Conservation (phyloP, 1,139 yeast genomes). For the Saccharomyces hybrid region DNA sequence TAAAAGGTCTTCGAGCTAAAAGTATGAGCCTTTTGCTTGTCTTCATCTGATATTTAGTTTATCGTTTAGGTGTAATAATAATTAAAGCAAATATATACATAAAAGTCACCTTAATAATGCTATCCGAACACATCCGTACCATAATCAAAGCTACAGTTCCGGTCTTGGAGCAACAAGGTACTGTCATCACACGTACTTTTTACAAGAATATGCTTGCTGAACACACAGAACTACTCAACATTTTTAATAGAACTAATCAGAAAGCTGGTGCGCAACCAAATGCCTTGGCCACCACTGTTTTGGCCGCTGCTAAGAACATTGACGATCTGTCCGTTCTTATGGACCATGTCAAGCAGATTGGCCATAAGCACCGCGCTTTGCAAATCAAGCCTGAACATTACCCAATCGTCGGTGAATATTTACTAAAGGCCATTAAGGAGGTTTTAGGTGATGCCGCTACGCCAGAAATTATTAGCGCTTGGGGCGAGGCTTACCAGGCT, state of each 20-base stretch:
- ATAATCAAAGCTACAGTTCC: slow-evolving; percentile 54
- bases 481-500: slow-evolving; percentile 59
- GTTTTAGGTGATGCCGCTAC: slow-evolving; percentile 54
- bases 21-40: neutral
- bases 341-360: slow-evolving; percentile 53
- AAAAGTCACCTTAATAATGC: slow-evolving; percentile 13
- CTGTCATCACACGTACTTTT: slow-evolving; percentile 46
- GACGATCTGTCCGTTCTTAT: slow-evolving; percentile 49
- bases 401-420: slow-evolving; percentile 52
- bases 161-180: slow-evolving; percentile 49
- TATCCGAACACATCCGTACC: slow-evolving; percentile 25
- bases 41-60: neutral
- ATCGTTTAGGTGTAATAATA: neutral
- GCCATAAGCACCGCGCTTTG: slow-evolving; percentile 58
- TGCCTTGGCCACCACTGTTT: slow-evolving; percentile 55
- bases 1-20: neutral
- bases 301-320: slow-evolving; percentile 57
- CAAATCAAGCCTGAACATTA: slow-evolving; percentile 58
- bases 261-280: slow-evolving; percentile 50
- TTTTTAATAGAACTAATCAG: slow-evolving; percentile 58
- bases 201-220: slow-evolving; percentile 48
- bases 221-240: slow-evolving; percentile 49
- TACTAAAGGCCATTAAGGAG: slow-evolving; percentile 47
- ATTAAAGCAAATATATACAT: neutral
- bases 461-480: slow-evolving; percentile 51